Percentiles rank a stretch among this genome's conserved stretches.
Conservation (phyloP, 768 basidiomycete species). For the Scleroderma bovista region DNA sequence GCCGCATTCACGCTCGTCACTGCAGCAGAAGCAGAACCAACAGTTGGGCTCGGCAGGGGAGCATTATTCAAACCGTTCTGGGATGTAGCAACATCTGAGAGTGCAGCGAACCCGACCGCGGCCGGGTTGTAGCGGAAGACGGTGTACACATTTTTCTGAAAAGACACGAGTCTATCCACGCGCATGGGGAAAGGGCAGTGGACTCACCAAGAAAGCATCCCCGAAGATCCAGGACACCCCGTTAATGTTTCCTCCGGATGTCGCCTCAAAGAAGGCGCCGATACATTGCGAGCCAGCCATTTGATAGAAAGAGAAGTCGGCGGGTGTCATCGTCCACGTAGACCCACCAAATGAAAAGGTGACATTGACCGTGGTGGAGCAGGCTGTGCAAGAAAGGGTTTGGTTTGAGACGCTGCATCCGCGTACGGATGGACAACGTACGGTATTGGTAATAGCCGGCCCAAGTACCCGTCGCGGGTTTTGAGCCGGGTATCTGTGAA, state of each 20-base stretch:
- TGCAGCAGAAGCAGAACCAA: constrained; percentile 45
- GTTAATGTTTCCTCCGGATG: constrained; percentile 26
- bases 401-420: background rate
- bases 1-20: constrained; percentile 29
- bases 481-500: constrained; percentile 39
- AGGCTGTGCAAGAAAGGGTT: constrained; percentile 19
- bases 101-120: constrained; percentile 45
- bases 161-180: background rate
- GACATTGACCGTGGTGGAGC: constrained; percentile 33
- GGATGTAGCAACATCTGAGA: constrained; percentile 28
- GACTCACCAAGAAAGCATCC: constrained; percentile 39
- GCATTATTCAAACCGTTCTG: constrained; percentile 26
- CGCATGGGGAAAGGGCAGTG: background rate
- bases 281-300: constrained; percentile 41
- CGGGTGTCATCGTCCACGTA: constrained; percentile 42
- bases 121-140: constrained; percentile 48
- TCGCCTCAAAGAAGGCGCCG: constrained; percentile 42
- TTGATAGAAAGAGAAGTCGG: constrained; percentile 45
- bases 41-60: constrained; percentile 48
- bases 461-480: constrained; percentile 30
- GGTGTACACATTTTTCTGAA: constrained; percentile 53
- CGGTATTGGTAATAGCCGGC: constrained; percentile 47
- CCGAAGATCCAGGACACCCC: constrained; percentile 49
- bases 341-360: constrained; percentile 40
- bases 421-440: constrained; percentile 8